Conservation (phyloP, 192 early-diverging fungal species). For the Coemansia sp. region DNA sequence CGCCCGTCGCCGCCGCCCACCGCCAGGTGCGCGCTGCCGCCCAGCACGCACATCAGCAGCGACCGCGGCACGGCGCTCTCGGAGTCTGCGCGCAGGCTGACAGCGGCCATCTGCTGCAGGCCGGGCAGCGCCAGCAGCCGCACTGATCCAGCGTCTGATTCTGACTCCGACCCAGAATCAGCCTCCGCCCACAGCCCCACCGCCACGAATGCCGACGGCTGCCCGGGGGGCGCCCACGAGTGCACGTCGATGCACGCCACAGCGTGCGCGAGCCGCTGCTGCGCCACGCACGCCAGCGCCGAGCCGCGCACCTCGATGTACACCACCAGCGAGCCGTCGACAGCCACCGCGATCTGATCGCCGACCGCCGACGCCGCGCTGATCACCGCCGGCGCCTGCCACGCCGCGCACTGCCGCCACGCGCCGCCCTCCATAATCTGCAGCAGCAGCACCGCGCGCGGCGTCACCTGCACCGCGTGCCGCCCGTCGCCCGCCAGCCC, state of each 20-base stretch:
- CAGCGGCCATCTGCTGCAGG: slow-evolving; percentile 48
- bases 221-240: no score
- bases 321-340: slow-evolving; percentile 59
- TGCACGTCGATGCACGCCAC: slow-evolving; percentile 78
- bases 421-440: slow-evolving; percentile 4
- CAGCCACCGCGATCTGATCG: slow-evolving; percentile 61
- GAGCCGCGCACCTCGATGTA: slow-evolving; percentile 60
- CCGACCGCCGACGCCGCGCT: slow-evolving; percentile 61
- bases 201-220: slow-evolving; percentile 55
- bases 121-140: slow-evolving; percentile 61
- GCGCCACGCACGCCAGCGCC: slow-evolving; percentile 28
- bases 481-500: slow-evolving; percentile 8
- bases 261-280: slow-evolving; percentile 62
- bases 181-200: slow-evolving; percentile 79
- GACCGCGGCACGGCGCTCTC: slow-evolving; percentile 74
- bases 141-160: no score
- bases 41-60: slow-evolving; percentile 66
- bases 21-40: slow-evolving; percentile 69
- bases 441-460: slow-evolving; percentile 55
- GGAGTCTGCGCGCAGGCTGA: slow-evolving; percentile 21
- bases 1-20: slow-evolving; percentile 87
- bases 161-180: no score
- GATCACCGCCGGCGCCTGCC: slow-evolving; percentile 55
- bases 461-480: slow-evolving; percentile 66
- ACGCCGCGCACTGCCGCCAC: slow-evolving; percentile 49